Conservation (phyloP, 2,329 filamentous ascomycete species). For the Metarhizium brunneum region DNA sequence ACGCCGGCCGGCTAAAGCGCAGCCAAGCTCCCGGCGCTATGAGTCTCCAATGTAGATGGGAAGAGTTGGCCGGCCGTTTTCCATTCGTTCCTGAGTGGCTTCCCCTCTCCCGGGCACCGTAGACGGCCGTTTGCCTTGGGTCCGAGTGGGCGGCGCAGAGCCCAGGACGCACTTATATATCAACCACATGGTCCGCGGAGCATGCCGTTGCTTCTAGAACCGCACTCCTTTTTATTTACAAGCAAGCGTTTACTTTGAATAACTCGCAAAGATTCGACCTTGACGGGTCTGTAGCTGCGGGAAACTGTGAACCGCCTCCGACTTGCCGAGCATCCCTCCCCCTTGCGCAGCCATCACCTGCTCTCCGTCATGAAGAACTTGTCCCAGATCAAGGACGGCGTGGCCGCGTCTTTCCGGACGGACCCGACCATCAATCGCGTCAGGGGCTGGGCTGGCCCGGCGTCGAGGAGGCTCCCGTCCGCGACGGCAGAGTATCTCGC, state of each 20-base stretch:
- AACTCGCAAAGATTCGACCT: too few relatives aligned
- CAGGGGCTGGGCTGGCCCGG: slow-evolving; percentile 14
- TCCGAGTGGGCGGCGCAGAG: neutral
- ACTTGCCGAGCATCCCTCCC: too few relatives aligned
- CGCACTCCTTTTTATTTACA: neutral
- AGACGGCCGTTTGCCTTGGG: neutral
- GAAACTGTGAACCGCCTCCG: neutral
- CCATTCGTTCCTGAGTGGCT: too few relatives aligned
- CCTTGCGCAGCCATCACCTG: too few relatives aligned
- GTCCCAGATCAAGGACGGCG: slow-evolving; percentile 10
- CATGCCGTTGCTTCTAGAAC: neutral
- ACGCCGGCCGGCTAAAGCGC: neutral
- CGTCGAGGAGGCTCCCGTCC: slow-evolving; percentile 32
- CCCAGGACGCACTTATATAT: neutral
- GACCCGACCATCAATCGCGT: slow-evolving; percentile 18
- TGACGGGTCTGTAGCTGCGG: neutral
- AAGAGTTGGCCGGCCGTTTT: too few relatives aligned
- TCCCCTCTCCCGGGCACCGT: neutral
- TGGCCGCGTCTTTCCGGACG: slow-evolving; percentile 12
- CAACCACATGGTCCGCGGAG: neutral
- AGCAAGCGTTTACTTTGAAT: too few relatives aligned
- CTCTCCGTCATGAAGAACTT: slow-evolving; percentile 11
- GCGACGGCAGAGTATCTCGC: slow-evolving; percentile 44
- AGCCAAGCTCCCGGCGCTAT: neutral
- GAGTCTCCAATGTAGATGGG: too few relatives aligned